A percentile compares a stretch with the other conserved stretches of the same genome.
Conservation (phyloP, 73 alveolate genomes). For the Tetrahymena malaccensis region DNA sequence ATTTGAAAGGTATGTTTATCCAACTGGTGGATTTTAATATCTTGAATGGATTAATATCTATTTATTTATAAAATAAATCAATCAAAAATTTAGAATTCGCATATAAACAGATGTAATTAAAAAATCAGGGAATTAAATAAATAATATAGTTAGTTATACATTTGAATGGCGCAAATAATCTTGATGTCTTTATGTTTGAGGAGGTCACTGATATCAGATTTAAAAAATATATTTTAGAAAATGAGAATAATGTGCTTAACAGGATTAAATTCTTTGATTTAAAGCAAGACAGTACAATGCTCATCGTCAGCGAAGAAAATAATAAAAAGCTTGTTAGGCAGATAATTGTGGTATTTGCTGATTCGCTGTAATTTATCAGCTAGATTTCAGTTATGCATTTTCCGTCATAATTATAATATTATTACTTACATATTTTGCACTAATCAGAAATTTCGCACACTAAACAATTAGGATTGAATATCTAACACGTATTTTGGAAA, state of each 20-base stretch:
- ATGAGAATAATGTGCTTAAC: background rate
- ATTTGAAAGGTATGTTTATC: background rate
- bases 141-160: background rate
- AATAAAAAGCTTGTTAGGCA: background rate
- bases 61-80: background rate
- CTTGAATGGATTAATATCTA: background rate
- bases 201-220: background rate
- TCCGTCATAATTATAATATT: background rate
- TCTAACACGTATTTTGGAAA: background rate
- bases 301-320: background rate
- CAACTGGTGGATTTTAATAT: background rate
- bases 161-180: background rate
- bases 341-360: background rate
- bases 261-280: background rate
- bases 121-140: too few relatives aligned
- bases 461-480: background rate
- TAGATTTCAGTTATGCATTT: background rate
- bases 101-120: background rate
- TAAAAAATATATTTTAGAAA: too few relatives aligned
- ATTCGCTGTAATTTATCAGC: background rate
- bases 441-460: background rate
- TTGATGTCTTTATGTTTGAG: background rate
- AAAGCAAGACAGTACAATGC: background rate
- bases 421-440: background rate
- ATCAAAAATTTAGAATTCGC: background rate